These are phyloP conservation scores for Neopestalotiopsis rosae DNA, from an alignment of 2,329 filamentous ascomycete genomes.

Conservation along the genomic window DNA sequence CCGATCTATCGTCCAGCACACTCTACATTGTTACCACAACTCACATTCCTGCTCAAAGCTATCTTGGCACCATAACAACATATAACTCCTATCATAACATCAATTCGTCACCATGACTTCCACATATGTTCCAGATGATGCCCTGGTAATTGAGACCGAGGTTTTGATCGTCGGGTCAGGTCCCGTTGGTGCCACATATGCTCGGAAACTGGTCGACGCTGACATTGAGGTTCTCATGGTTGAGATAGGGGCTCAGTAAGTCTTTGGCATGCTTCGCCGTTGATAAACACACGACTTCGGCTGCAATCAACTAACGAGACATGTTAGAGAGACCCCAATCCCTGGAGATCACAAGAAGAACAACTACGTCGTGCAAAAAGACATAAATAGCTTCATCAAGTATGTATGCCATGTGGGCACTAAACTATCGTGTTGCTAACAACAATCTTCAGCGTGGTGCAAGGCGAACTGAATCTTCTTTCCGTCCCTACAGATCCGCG, in stretches of 20 bases:
- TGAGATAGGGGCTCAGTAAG: constrained; percentile 31
- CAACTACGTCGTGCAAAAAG: constrained; percentile 25
- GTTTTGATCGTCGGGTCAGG: constrained; percentile 31
- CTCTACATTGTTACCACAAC: neutral
- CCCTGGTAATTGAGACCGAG: neutral
- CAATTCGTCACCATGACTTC: neutral
- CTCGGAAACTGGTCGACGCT: constrained; percentile 25
- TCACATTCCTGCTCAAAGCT: neutral
- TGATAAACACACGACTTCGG: neutral
- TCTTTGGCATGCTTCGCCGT: neutral
- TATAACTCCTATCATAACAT: neutral
- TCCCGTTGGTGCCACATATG: constrained; percentile 30
- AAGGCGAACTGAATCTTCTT: constrained; percentile 23
- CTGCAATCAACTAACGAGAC: neutral
- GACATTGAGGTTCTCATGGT: constrained; percentile 28
- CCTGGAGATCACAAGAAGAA: constrained; percentile 31
- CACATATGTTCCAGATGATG: neutral
- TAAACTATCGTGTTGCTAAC: neutral
- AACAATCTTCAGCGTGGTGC: neutral
- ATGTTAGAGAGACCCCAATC: neutral
- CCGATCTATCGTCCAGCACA: neutral
- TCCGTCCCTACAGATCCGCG: constrained; percentile 13
- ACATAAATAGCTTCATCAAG: constrained; percentile 29
- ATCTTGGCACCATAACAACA: neutral
- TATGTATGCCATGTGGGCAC: constrained; percentile 17